A percentile compares a stretch with the other conserved stretches of the same genome.
These are phyloP conservation scores for maize (Zea mays) DNA, from an alignment of 176 grass and related monocot species.

Conservation along the genomic window Zm-B73-REFERENCE-NAM-5.0 NC_050100.1:91733001-91733500, in stretches of 20 bases:
- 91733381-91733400: neutral
- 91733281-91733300: neutral
- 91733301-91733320: conserved; percentile 17
- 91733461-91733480: conserved; percentile 93
- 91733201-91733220: no score
- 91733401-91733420: conserved; percentile 58
- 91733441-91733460: conserved; percentile 80
- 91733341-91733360: conserved; percentile 30
- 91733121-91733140: conserved; percentile 53
- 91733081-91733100: conserved; percentile 31
- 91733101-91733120: conserved; percentile 45
- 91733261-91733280: neutral
- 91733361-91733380: neutral
- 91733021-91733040: conserved; percentile 36
- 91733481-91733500: conserved; percentile 85
- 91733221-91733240: no score
- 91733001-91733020: neutral
- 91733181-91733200: neutral
- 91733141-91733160: conserved; percentile 36
- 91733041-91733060: conserved; percentile 71
- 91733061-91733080: conserved; percentile 64
- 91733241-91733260: neutral
- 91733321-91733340: neutral
- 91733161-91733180: conserved; percentile 43
- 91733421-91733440: conserved; percentile 87